Evolutionary conservation across 2,329 filamentous ascomycete species (phyloP), one percentile per base, ranked within the genome.

Genomic region (Colletotrichum chlorophyti): DNA sequence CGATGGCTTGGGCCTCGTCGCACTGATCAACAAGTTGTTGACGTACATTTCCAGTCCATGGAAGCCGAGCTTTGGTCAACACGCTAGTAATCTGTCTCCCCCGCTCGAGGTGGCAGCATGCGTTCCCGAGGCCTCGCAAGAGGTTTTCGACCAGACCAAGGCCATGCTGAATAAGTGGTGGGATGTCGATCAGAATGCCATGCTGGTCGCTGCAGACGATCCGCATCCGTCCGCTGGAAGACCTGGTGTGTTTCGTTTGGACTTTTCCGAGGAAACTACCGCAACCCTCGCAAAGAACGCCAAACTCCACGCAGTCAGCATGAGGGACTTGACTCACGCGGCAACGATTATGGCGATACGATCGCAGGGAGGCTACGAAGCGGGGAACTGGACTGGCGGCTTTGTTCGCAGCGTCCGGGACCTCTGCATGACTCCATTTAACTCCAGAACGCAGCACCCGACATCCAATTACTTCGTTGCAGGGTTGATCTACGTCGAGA

Each of bases 291-390:
- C 27, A n/a, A 41, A 15, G 0, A 41, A 4, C 4, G 19, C 42
- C 14, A 53, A 38, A 8, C 15, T 35, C n/a, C 12, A 21, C 19
- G 14, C 23, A 1, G 19, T 54, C 2, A 41, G 34, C 6, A 35
- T 54, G 3, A 54, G 48, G 27, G 51, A 54, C 15, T 10, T 48
- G 34, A 54, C 48, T 26, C 48, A 47, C 6, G 51, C 34, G 3
- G 9, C 27, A 1, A 21, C 27, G 6, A 15, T 54, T 4, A 34
- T 54, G 34, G 12, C 51, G 21, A 10, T 27, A 6, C 48, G 41
- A 7, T 11, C 15, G 3, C 5, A 41, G 5, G 34, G 11, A 4
- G 24, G 24, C 2, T 11, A 11, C 19, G 5, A 1, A n/a, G 34
- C 14, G n/a, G 42, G 51, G 4, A 54, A 35, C 15, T 54, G 51